Percentiles rank a stretch among this genome's conserved stretches.
Evolutionary conservation across 1,139 yeast species (phyloP).

Genomic region (Sugiyamaella xylanicola): DNA sequence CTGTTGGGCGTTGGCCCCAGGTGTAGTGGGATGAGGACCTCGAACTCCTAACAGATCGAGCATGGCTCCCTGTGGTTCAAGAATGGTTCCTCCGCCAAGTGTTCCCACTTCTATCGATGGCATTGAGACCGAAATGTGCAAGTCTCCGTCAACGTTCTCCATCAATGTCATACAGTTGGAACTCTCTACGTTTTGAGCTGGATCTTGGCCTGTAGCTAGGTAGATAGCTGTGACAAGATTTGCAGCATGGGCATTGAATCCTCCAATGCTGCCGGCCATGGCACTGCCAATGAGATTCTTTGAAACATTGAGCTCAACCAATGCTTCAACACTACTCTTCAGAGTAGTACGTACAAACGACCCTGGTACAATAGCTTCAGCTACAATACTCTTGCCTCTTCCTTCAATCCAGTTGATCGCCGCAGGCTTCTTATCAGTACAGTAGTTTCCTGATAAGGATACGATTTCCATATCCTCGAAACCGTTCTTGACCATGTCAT

Average conservation of each 20-base stretch:
- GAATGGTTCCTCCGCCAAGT: slow-evolving; percentile 97
- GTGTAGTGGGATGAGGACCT: slow-evolving; percentile 92
- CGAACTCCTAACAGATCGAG: slow-evolving; percentile 89
- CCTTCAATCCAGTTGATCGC: slow-evolving; percentile 99
- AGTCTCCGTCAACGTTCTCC: slow-evolving; percentile 80
- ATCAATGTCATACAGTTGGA: slow-evolving; percentile 96
- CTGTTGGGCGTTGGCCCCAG: slow-evolving; percentile 94
- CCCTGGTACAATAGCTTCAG: slow-evolving; percentile 90
- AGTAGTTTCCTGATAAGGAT: slow-evolving; percentile 94
- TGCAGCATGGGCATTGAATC: slow-evolving; percentile 98
- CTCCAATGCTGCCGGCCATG: slow-evolving; percentile 98
- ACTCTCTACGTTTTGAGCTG: slow-evolving; percentile 96
- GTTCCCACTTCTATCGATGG: slow-evolving; percentile 99
- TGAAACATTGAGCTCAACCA: slow-evolving; percentile 83
- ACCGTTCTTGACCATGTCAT: slow-evolving; percentile 85
- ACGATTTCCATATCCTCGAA: slow-evolving; percentile 92
- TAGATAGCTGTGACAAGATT: slow-evolving; percentile 91
- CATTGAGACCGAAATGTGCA: slow-evolving; percentile 93
- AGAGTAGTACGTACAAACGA: slow-evolving; percentile 77
- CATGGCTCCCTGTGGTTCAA: slow-evolving; percentile 97
- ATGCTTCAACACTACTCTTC: slow-evolving; percentile 88
- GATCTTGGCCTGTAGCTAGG: slow-evolving; percentile 97
- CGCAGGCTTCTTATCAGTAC: slow-evolving; percentile 96
- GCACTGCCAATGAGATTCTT: slow-evolving; percentile 96
- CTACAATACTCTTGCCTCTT: slow-evolving; percentile 96